Evolutionary conservation across 768 basidiomycete species (phyloP).

Genomic region (Tylopilus subfusipes): DNA sequence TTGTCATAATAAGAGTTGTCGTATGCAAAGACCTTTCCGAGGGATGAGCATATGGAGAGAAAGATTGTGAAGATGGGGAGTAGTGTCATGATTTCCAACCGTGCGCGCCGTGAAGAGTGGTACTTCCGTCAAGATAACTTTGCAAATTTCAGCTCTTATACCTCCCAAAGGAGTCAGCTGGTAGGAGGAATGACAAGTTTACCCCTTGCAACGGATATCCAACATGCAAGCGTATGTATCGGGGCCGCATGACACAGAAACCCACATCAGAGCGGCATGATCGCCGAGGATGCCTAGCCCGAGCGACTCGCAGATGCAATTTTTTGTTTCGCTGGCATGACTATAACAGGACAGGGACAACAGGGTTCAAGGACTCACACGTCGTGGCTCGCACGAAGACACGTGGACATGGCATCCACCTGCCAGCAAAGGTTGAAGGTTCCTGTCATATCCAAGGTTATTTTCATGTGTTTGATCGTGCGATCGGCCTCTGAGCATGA

Average conservation of each 20-base stretch:
- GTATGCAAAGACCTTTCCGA: conserved; percentile 38
- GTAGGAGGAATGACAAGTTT: neutral
- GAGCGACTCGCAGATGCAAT: neutral
- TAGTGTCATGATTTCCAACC: conserved; percentile 10
- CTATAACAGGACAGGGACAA: conserved; percentile 3
- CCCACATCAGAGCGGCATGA: conserved; percentile 13
- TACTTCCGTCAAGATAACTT: neutral
- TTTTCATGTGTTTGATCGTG: conserved; percentile 10
- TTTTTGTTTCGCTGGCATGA: conserved; percentile 10
- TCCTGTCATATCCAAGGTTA: conserved; percentile 1
- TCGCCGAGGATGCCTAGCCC: conserved; percentile 5
- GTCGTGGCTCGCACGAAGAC: neutral
- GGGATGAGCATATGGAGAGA: conserved; percentile 3
- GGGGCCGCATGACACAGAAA: neutral
- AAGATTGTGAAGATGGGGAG: conserved; percentile 1
- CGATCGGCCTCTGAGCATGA: conserved; percentile 5
- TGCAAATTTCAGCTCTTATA: conserved; percentile 18
- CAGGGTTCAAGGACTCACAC: neutral
- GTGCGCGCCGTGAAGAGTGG: conserved; percentile 3
- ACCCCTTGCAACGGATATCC: neutral
- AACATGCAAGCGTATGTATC: conserved; percentile 12
- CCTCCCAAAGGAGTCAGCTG: neutral
- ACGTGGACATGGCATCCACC: conserved; percentile 16
- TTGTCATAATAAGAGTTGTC: conserved; percentile 62
- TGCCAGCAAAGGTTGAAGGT: conserved; percentile 5